These are phyloP conservation scores for Plasmodium reichenowi DNA, from an alignment of 169 alveolate genomes.

Conservation along the genomic window DNA sequence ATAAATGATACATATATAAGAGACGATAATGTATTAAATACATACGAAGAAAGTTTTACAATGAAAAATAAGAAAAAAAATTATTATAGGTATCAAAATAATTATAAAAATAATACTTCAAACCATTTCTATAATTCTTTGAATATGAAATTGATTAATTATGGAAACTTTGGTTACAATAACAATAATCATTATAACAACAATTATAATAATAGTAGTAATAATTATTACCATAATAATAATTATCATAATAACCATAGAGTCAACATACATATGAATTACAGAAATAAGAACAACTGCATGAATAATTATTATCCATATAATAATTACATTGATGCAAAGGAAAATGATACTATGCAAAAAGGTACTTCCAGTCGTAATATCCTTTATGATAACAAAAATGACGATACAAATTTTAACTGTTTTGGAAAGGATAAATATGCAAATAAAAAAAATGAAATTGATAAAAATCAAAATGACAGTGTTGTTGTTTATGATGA, in stretches of 20 bases:
- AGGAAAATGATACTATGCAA: background rate
- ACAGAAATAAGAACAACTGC: background rate
- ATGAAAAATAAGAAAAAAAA: slow-evolving; percentile 31
- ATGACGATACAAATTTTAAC: background rate
- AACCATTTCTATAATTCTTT: slow-evolving; percentile 17
- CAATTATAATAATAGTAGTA: background rate
- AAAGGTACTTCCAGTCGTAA: background rate
- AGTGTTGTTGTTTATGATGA: background rate
- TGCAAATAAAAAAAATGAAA: background rate
- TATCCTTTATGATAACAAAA: background rate
- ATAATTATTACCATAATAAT: background rate
- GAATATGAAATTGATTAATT: slow-evolving; percentile 1
- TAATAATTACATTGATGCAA: background rate
- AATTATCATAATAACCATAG: background rate
- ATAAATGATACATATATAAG: background rate
- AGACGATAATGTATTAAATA: background rate
- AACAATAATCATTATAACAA: background rate
- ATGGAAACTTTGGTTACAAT: slow-evolving; percentile 6
- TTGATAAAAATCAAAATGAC: background rate
- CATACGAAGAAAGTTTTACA: slow-evolving; percentile 22
- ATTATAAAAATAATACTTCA: slow-evolving; percentile 17
- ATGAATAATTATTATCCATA: background rate
- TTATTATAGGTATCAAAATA: slow-evolving; percentile 15
- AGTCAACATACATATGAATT: background rate
- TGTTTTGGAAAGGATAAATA: background rate